These are phyloP conservation scores for Colletotrichum truncatum DNA, from an alignment of 2,329 filamentous ascomycete genomes.

Conservation along the genomic window DNA sequence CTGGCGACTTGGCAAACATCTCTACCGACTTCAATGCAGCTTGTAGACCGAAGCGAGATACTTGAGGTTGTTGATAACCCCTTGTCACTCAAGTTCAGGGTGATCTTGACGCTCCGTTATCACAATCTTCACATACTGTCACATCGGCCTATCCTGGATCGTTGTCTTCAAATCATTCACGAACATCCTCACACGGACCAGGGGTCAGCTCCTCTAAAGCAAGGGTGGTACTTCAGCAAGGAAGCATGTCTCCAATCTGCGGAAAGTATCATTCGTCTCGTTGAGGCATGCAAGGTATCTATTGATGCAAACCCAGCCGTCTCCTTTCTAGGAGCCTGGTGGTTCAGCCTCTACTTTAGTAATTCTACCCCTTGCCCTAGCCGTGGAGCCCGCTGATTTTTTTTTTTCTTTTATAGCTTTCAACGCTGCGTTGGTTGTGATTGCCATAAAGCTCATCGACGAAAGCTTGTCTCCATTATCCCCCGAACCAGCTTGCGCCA, in stretches of 20 bases:
- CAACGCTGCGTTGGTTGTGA: constrained; percentile 18
- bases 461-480: background rate
- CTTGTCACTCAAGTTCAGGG: constrained; percentile 43
- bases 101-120: constrained; percentile 48
- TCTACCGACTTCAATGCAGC: constrained; percentile 39
- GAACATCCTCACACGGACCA: constrained; percentile 8
- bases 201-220: constrained; percentile 29
- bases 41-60: constrained; percentile 37
- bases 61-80: constrained; percentile 27
- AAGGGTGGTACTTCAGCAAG: constrained; percentile 34
- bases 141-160: constrained; percentile 40
- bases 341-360: constrained; percentile 43
- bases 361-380: background rate
- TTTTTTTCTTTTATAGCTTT: background rate
- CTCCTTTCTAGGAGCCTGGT: constrained; percentile 40
- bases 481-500: background rate
- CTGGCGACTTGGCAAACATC: constrained; percentile 46
- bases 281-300: constrained; percentile 31
- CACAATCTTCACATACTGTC: constrained; percentile 43
- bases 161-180: constrained; percentile 30
- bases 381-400: background rate
- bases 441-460: constrained; percentile 20
- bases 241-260: constrained; percentile 35
- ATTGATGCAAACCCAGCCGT: constrained; percentile 10
- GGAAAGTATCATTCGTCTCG: constrained; percentile 34